Evolutionary conservation across 1,139 yeast genomes (phyloP), one percentile per base, ranked within the genome.

Genomic region (Meyerozyma elateridarum): DNA sequence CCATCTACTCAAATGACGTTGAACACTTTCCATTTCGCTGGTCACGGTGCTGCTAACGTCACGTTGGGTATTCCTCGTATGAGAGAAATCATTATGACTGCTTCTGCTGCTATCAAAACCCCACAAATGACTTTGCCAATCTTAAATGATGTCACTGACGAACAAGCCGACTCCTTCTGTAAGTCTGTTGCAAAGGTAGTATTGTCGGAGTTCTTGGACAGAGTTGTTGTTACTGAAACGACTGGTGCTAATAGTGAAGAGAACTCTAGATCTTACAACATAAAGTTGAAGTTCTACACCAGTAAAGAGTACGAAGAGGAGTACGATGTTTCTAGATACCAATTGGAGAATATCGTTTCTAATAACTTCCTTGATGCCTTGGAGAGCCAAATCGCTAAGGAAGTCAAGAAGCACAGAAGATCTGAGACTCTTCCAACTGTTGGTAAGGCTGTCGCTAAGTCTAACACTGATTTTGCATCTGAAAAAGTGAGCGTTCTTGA

Each of bases 21-120:
- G 54, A 93, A 93, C 61, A 93, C 99, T 35, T 93, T 93, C 94
- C 99, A 93, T 70, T 93, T 93, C 54, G 99, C 99, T 48, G 99
- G 99, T 59, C 98, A 93, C 67, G 99, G 99, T 77, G 99, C 98
- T 37, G 98, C 98, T 31, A 93, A 93, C 62, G 99, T 93, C 46
- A 93, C 99, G 1, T 74, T 93, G 54, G 99, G 99, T 83, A 93
- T 93, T 56, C 99, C 99, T 31, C 96, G 99, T 78, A 82, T 93
- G 89, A 83, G 99, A 76, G 99, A 93, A 76, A 93, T 93, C 56
- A 89, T 93, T 56, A 93, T 93, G 98, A 93, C 98, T 12, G 99
- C 98, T 8, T 85, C 96, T 37, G 79, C 96, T 14, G 68, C 85
- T 35, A 93, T 93, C 52, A 87, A 88, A 66, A 93, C 99, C 8